A percentile compares a stretch with the other conserved stretches of the same genome.
Evolutionary conservation across 257 asterid species (phyloP).

Genomic region (Cynanchum wilfordii): DNA sequence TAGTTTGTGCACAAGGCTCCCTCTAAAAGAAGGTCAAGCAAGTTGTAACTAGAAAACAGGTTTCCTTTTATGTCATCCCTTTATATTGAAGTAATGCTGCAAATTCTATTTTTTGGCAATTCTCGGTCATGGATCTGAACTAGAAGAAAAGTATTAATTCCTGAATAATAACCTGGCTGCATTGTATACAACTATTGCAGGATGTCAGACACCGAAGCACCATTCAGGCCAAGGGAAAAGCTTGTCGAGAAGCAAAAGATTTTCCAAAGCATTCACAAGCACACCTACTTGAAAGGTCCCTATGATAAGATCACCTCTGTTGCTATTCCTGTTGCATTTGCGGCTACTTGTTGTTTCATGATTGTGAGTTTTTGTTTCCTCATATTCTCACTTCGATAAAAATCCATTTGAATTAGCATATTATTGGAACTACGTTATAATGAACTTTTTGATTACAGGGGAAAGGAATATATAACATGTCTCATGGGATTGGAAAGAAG

Average conservation of each 20-base stretch:
- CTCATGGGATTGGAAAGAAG: slow-evolving; percentile 83
- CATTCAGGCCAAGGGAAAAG: slow-evolving; percentile 73
- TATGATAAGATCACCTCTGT: slow-evolving; percentile 60
- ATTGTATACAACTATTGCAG: slow-evolving; percentile 31
- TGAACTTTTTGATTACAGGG: slow-evolving; percentile 35
- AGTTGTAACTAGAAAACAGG: background rate
- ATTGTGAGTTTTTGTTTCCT: slow-evolving; percentile 46
- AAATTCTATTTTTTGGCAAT: background rate
- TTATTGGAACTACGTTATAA: background rate
- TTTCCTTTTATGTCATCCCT: background rate
- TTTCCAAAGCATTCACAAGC: slow-evolving; percentile 58
- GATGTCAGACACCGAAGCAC: slow-evolving; percentile 59
- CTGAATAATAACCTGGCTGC: background rate
- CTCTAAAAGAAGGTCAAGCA: background rate
- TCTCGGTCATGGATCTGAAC: background rate
- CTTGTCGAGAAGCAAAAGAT: slow-evolving; percentile 52
- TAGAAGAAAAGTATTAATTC: background rate
- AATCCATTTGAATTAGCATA: background rate
- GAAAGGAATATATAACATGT: slow-evolving; percentile 71
- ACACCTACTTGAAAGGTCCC: slow-evolving; percentile 55
- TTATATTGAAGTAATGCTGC: background rate
- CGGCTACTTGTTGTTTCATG: slow-evolving; percentile 40
- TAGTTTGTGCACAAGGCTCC: background rate
- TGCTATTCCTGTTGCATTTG: slow-evolving; percentile 65
- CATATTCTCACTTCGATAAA: background rate